Conservation (phyloP, 1,284 basidiomycete genomes). For the Sanghuangporus weigelae region DNA sequence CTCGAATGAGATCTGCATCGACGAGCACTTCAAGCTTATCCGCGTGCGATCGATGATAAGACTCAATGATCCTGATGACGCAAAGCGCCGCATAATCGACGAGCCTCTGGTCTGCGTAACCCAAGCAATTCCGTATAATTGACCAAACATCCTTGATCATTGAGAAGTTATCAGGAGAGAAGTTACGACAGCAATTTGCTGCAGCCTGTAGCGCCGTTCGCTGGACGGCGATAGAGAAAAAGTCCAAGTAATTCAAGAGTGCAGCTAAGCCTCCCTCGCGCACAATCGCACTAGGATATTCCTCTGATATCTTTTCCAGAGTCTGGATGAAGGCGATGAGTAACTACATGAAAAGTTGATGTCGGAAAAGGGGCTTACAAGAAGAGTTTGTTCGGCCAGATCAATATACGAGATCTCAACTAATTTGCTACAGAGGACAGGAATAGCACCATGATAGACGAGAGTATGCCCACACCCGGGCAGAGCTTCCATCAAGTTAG, state of each 20-base stretch:
- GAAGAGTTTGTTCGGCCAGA: conserved; percentile 92
- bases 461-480: conserved; percentile 92
- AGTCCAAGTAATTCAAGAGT: conserved; percentile 89
- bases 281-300: conserved; percentile 91
- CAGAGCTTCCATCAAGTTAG: conserved; percentile 94
- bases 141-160: conserved; percentile 90
- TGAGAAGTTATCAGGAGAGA: conserved; percentile 79
- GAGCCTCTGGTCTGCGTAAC: conserved; percentile 87
- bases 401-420: conserved; percentile 96
- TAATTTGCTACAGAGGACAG: conserved; percentile 91
- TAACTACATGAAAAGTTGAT: conserved; percentile 14
- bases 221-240: conserved; percentile 95
- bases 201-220: conserved; percentile 94
- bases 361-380: conserved; percentile 54
- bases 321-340: conserved; percentile 53
- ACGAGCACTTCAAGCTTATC: conserved; percentile 85
- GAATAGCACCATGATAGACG: conserved; percentile 92
- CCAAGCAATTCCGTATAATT: conserved; percentile 85
- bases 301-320: conserved; percentile 94
- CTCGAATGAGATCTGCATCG: conserved; percentile 75
- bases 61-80: conserved; percentile 88
- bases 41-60: conserved; percentile 78
- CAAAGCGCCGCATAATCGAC: conserved; percentile 93
- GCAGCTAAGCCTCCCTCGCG: conserved; percentile 90
- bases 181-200: conserved; percentile 90